A percentile compares a stretch with the other conserved stretches of the same genome.
Conservation (phyloP, 2,329 filamentous ascomycete species). For the Arthroderma uncinatum region DNA sequence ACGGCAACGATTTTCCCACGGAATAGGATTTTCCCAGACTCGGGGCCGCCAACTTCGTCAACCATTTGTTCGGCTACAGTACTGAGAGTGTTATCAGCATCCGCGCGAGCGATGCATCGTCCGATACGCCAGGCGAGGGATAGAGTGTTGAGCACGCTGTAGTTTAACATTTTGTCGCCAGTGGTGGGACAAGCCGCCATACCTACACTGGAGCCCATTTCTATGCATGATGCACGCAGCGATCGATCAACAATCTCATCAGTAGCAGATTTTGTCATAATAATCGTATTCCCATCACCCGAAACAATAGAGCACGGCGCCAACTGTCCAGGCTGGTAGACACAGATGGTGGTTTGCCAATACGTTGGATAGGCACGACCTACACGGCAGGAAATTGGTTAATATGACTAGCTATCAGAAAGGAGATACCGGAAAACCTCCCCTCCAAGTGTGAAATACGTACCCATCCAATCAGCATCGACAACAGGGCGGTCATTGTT, state of each 20-base stretch:
- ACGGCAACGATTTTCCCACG: slow-evolving; percentile 54
- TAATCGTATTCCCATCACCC: slow-evolving; percentile 35
- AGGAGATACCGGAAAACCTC: slow-evolving; percentile 32
- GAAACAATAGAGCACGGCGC: slow-evolving; percentile 38
- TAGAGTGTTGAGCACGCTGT: slow-evolving; percentile 32
- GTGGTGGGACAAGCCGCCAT: slow-evolving; percentile 33
- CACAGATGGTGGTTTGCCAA: slow-evolving; percentile 38
- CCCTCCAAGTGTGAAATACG: slow-evolving; percentile 16
- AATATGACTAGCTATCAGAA: slow-evolving; percentile 20
- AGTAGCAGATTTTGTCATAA: slow-evolving; percentile 34
- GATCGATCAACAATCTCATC: slow-evolving; percentile 36
- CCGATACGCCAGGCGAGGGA: slow-evolving; percentile 45
- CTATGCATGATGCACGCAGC: slow-evolving; percentile 31
- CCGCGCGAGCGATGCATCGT: slow-evolving; percentile 45
- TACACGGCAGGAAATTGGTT: slow-evolving; percentile 1
- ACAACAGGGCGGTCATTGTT: slow-evolving; percentile 41
- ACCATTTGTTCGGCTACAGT: slow-evolving; percentile 49
- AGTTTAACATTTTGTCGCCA: slow-evolving; percentile 27
- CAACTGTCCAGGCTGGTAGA: slow-evolving; percentile 30
- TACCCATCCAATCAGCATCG: slow-evolving; percentile 37
- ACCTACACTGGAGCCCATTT: slow-evolving; percentile 35
- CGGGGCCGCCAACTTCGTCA: slow-evolving; percentile 45
- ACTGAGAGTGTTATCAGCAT: slow-evolving; percentile 41
- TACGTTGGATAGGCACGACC: slow-evolving; percentile 38
- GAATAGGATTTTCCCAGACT: slow-evolving; percentile 48